phyloP scores from a whole-genome alignment of 345 rosid genomes.

The Boechera stricta region DNA sequence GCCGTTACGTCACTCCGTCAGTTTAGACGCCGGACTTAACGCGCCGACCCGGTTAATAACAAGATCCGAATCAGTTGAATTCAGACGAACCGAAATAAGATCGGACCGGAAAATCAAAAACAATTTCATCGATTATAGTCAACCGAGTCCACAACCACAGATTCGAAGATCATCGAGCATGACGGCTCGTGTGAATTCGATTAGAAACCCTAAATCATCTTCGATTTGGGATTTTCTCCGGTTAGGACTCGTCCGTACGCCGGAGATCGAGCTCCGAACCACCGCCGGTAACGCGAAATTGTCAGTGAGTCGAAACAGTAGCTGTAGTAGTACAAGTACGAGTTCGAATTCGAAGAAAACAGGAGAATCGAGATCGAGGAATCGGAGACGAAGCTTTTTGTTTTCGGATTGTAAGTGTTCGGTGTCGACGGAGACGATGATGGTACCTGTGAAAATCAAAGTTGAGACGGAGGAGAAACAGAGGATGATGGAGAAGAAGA shows the following conservation, averaged over 20 bases:
- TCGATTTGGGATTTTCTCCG: constrained; percentile 75
- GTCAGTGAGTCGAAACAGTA: constrained; percentile 63
- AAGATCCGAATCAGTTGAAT: constrained; percentile 69
- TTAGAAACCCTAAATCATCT: constrained; percentile 50
- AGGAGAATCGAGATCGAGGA: constrained; percentile 41
- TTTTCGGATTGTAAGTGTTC: constrained; percentile 74
- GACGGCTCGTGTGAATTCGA: constrained; percentile 39
- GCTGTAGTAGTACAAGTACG: constrained; percentile 58
- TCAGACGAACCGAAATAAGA: constrained; percentile 30
- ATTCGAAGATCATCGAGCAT: constrained; percentile 53
- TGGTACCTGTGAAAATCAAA: constrained; percentile 18
- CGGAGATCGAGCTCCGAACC: constrained; percentile 68
- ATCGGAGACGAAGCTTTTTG: constrained; percentile 47
- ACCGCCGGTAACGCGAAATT: constrained; percentile 40
- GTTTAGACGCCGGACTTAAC: constrained; percentile 51
- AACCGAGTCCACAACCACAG: constrained; percentile 84
- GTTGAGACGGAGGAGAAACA: constrained; percentile 47
- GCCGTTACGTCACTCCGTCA: constrained; percentile 68
- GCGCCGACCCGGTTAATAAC: constrained; percentile 41
- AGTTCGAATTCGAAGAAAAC: constrained; percentile 45
- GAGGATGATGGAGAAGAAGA: constrained; percentile 46
- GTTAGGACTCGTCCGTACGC: constrained; percentile 73
- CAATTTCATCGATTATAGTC: constrained; percentile 54
- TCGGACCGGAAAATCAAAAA: constrained; percentile 52
- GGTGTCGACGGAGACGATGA: constrained; percentile 51